Conservation (phyloP, 139 green algal species). For the Microglena sp. region DNA sequence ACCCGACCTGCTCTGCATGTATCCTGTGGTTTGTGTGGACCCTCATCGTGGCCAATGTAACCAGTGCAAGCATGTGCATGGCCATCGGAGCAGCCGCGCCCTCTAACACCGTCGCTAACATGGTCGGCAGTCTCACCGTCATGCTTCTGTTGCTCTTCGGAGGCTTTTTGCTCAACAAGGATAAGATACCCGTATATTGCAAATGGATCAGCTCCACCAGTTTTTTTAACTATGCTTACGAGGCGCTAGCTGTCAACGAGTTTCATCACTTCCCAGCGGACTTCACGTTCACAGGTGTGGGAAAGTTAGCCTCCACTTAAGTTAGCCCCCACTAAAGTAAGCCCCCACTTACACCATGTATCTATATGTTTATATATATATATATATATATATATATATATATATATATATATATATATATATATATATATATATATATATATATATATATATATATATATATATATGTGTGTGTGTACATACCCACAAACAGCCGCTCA, state of each 20-base stretch:
- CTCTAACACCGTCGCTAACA: slow-evolving; percentile 51
- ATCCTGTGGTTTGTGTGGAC: slow-evolving; percentile 32
- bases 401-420: too few species aligned
- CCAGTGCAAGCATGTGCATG: slow-evolving; percentile 44
- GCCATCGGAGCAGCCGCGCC: slow-evolving; percentile 48
- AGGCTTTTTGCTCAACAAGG: slow-evolving; percentile 71
- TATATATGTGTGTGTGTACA: too few species aligned
- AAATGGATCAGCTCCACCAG: slow-evolving; percentile 28
- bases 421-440: too few species aligned
- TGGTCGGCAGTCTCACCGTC: slow-evolving; percentile 38
- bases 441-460: too few species aligned
- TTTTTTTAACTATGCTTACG: slow-evolving; percentile 13
- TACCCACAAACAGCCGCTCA: too few species aligned
- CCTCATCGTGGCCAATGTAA: slow-evolving; percentile 28
- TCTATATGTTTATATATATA: too few species aligned
- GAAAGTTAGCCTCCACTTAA: too few species aligned
- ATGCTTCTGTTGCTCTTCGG: slow-evolving; percentile 61
- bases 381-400: too few species aligned
- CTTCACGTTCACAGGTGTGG: slow-evolving; percentile 58
- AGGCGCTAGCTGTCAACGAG: slow-evolving; percentile 60
- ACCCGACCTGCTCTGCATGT: slow-evolving; percentile 29
- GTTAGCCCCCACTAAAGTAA: too few species aligned
- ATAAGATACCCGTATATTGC: slow-evolving; percentile 34
- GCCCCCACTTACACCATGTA: too few species aligned
- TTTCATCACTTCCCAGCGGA: slow-evolving; percentile 49